These are phyloP conservation scores for Lavandula angustifolia DNA, from an alignment of 257 asterid genomes.

Conservation along the genomic window DNA sequence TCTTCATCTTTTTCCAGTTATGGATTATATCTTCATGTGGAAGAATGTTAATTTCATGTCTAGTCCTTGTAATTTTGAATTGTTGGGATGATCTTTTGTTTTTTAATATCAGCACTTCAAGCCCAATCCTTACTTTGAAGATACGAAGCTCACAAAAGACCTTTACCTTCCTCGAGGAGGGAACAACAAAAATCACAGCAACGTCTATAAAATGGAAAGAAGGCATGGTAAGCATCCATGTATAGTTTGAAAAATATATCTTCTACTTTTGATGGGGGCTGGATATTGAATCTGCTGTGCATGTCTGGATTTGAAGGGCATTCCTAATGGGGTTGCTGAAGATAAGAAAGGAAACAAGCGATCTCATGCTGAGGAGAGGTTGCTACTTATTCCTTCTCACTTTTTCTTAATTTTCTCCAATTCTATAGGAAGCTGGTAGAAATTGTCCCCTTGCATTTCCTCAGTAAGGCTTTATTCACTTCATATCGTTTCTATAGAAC, in stretches of 20 bases:
- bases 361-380: slow-evolving; percentile 57
- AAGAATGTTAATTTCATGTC: slow-evolving; percentile 1
- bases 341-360: slow-evolving; percentile 88
- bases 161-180: slow-evolving; percentile 84
- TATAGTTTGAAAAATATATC: slow-evolving; percentile 6
- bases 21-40: not conserved
- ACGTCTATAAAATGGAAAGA: slow-evolving; percentile 91
- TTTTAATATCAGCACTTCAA: slow-evolving; percentile 57
- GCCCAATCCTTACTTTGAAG: slow-evolving; percentile 81
- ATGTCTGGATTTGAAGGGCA: slow-evolving; percentile 56
- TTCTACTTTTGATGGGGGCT: not conserved
- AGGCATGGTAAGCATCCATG: slow-evolving; percentile 65
- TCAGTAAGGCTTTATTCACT: not conserved
- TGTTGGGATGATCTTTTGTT: slow-evolving; percentile 21
- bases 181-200: slow-evolving; percentile 70
- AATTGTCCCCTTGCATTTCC: not conserved
- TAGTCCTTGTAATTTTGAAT: slow-evolving; percentile 11
- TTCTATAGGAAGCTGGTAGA: not conserved
- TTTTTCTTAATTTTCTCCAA: not conserved
- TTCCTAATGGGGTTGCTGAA: slow-evolving; percentile 65
- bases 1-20: slow-evolving; percentile 14
- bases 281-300: slow-evolving; percentile 9
- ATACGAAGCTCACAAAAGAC: slow-evolving; percentile 81
- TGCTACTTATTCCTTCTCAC: no score
- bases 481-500: no score